These are phyloP conservation scores for Melampsora larici-populina DNA, from an alignment of 1,284 basidiomycete genomes.

Conservation along the genomic window DNA sequence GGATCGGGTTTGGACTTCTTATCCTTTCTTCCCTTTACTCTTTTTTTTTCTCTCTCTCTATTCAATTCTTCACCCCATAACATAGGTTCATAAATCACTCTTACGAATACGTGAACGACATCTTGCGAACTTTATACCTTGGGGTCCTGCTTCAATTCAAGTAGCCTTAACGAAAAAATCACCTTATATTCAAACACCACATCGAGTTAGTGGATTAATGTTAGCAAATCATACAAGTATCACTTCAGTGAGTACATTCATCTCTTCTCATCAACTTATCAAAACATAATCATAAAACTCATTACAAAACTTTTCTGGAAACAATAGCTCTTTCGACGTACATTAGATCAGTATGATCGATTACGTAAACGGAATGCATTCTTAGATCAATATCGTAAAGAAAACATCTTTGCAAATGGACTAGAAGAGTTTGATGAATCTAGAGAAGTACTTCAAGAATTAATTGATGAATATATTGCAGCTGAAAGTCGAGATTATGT, in stretches of 20 bases:
- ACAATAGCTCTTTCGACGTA: constrained; percentile 82
- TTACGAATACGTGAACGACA: constrained; percentile 94
- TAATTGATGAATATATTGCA: constrained; percentile 53
- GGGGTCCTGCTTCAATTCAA: constrained; percentile 98
- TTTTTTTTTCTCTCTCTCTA: background rate
- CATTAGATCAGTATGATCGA: constrained; percentile 91
- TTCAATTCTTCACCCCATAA: background rate
- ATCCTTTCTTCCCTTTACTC: background rate
- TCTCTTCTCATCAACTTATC: background rate
- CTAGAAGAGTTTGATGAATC: constrained; percentile 94
- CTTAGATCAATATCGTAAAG: constrained; percentile 95
- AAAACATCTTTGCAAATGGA: constrained; percentile 85
- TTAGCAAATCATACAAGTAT: constrained; percentile 98
- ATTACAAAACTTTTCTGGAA: background rate
- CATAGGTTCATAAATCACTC: constrained; percentile 88
- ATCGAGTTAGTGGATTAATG: constrained; percentile 92
- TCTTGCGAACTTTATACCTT: constrained; percentile 95
- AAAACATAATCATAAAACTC: background rate
- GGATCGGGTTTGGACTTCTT: background rate
- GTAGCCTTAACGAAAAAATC: constrained; percentile 89
- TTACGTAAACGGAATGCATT: constrained; percentile 88
- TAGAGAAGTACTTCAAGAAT: constrained; percentile 47
- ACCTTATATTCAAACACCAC: constrained; percentile 80
- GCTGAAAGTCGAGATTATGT: constrained; percentile 90
- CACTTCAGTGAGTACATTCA: constrained; percentile 68